phyloP scores from a whole-genome alignment of 2,329 filamentous ascomycete species.

The Fusarium neocosmosporiellum region DNA sequence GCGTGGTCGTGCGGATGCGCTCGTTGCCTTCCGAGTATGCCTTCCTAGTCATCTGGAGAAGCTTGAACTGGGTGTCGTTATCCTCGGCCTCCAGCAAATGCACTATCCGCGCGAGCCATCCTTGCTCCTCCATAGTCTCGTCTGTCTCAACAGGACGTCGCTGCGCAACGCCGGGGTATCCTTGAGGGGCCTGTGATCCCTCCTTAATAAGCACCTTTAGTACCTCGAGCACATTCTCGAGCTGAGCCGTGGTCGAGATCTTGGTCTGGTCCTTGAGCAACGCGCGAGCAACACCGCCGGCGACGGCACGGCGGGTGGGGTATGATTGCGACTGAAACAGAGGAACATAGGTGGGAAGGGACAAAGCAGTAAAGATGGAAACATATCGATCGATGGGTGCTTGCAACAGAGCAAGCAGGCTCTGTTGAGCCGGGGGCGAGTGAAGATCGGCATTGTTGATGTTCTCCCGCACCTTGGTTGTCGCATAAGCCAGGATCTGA shows the following conservation, averaged over 20 bases:
- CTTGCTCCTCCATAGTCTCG: constrained; percentile 97
- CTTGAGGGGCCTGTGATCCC: constrained; percentile 83
- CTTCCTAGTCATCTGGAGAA: constrained; percentile 88
- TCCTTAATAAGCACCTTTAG: constrained; percentile 94
- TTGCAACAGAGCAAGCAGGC: constrained; percentile 88
- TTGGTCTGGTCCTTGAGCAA: constrained; percentile 85
- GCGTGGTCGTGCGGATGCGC: constrained; percentile 94
- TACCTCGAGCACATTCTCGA: constrained; percentile 90
- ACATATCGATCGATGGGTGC: constrained; percentile 90
- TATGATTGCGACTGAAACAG: constrained; percentile 93
- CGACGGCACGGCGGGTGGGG: constrained; percentile 88
- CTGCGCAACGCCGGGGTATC: constrained; percentile 85
- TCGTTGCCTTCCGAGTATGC: constrained; percentile 93
- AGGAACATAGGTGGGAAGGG: constrained; percentile 91
- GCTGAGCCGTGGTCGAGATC: constrained; percentile 80
- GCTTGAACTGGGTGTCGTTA: constrained; percentile 94
- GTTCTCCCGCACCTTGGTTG: constrained; percentile 86
- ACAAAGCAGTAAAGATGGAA: constrained; percentile 95
- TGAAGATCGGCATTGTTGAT: constrained; percentile 96
- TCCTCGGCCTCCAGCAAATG: constrained; percentile 86
- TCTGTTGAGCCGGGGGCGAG: constrained; percentile 86
- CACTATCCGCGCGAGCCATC: constrained; percentile 92
- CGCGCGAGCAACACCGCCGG: constrained; percentile 85
- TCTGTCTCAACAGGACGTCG: constrained; percentile 86
- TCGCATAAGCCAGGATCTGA: constrained; percentile 90